A percentile compares a stretch with the other conserved stretches of the same genome.
Evolutionary conservation across 768 basidiomycete genomes (phyloP).

Genomic region (Termitomyces sp.): DNA sequence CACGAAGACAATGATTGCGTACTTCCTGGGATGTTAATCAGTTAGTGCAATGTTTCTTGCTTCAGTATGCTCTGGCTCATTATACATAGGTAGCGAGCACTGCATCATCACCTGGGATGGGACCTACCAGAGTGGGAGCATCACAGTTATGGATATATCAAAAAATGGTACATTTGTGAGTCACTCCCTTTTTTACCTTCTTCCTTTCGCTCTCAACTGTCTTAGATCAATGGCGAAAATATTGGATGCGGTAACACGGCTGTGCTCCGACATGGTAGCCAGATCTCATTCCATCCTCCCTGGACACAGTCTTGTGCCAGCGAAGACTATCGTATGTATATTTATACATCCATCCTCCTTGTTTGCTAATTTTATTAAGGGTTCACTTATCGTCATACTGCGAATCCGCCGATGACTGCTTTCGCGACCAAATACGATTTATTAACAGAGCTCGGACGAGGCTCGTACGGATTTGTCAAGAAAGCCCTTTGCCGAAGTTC

Average conservation of each 20-base stretch:
- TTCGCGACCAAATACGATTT: slow-evolving; percentile 66
- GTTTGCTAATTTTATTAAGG: slow-evolving; percentile 33
- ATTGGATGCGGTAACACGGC: slow-evolving; percentile 25
- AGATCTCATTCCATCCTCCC: slow-evolving; percentile 75
- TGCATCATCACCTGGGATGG: slow-evolving; percentile 61
- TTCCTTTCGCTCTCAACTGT: not conserved
- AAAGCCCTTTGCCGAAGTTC: slow-evolving; percentile 70
- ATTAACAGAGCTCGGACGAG: slow-evolving; percentile 72
- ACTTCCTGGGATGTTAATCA: slow-evolving; percentile 66
- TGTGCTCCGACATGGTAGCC: slow-evolving; percentile 74
- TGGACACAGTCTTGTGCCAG: slow-evolving; percentile 34
- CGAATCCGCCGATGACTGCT: slow-evolving; percentile 43
- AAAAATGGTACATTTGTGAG: slow-evolving; percentile 74
- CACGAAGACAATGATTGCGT: slow-evolving; percentile 41
- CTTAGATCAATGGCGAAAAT: slow-evolving; percentile 63
- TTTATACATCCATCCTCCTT: not conserved
- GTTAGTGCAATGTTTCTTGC: slow-evolving; percentile 38
- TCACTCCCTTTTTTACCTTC: not conserved
- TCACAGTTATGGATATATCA: slow-evolving; percentile 53
- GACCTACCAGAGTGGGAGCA: slow-evolving; percentile 33
- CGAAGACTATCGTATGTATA: slow-evolving; percentile 70
- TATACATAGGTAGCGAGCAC: slow-evolving; percentile 48
- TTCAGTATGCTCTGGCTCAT: not conserved
- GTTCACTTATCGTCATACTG: slow-evolving; percentile 67
- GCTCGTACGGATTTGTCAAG: slow-evolving; percentile 88